Conservation (phyloP, 352 stramenopile species). For the Phytophthora brassicae region DNA sequence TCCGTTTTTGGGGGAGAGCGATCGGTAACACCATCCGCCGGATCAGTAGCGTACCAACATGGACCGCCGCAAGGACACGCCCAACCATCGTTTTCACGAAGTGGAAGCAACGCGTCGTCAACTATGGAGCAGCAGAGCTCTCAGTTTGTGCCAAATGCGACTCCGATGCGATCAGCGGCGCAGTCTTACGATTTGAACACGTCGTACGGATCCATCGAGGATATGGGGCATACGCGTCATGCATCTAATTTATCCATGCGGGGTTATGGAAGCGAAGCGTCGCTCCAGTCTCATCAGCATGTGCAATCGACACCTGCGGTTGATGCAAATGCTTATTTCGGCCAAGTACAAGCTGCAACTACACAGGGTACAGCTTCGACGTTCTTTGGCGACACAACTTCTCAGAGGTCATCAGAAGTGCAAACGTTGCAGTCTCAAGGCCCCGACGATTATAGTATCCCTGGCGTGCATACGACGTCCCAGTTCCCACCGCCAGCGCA, state of each 20-base stretch:
- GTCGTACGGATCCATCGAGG: slow-evolving; percentile 24
- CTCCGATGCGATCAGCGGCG: slow-evolving; percentile 9
- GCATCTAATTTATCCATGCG: slow-evolving; percentile 31
- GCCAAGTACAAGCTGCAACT: slow-evolving; percentile 5
- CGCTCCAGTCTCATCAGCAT: slow-evolving; percentile 15
- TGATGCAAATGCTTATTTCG: slow-evolving; percentile 34
- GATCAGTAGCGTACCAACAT: slow-evolving; percentile 16
- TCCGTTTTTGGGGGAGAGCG: slow-evolving; percentile 16
- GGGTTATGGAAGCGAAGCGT: slow-evolving; percentile 15
- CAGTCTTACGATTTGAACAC: slow-evolving; percentile 23
- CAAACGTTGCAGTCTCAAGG: slow-evolving; percentile 10
- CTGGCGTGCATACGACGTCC: slow-evolving; percentile 2
- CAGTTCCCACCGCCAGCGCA: slow-evolving; percentile 6
- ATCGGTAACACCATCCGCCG: slow-evolving; percentile 6
- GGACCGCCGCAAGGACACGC: slow-evolving; percentile 7
- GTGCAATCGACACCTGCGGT: slow-evolving; percentile 4
- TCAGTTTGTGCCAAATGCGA: slow-evolving; percentile 5
- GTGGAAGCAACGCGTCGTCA: slow-evolving; percentile 41
- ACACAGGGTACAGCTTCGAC: slow-evolving; percentile 27
- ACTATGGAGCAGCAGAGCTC: slow-evolving; percentile 30
- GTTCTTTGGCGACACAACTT: slow-evolving; percentile 31
- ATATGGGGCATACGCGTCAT: slow-evolving; percentile 21
- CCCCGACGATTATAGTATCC: slow-evolving; percentile 1
- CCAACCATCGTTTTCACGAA: slow-evolving; percentile 35
- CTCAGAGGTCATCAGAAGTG: slow-evolving; percentile 20